Evolutionary conservation across 2,329 filamentous ascomycete genomes (phyloP), one percentile per base, ranked within the genome.

Genomic region (Trichophyton verrucosum): DNA sequence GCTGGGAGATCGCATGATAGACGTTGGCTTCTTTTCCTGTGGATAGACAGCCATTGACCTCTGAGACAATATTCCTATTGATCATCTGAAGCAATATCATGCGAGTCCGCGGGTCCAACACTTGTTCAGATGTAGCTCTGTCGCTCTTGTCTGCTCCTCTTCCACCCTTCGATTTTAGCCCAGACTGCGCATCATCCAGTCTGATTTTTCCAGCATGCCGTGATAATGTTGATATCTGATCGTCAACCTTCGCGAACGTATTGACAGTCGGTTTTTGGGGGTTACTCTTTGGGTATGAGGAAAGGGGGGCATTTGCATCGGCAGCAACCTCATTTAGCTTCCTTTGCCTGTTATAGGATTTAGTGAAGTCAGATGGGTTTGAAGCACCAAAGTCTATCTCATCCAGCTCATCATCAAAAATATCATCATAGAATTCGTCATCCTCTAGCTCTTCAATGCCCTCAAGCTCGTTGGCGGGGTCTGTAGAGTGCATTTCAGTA

Each of bases 11-110:
- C 17, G 92, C 91, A 65, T 95, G 90, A 76, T 99, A 99, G 27
- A 99, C 94, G 72, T 99, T 99, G 63, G 94, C 94, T 75, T 99
- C 94, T 73, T 99, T 99, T 61, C 94, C 94, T 0, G 94, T 99
- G 63, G 90, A 96, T 67, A 99, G 82, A 71, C 94, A 94, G 55
- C 95, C 94, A 72, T 99, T 91, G 58, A 99, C 86, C 74, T 96
- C 91, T 61, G 87, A 89, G 57, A 99, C 86, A 64, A 92, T 80
- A 63, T 90, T 87, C 38, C 90, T 85, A 74, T 97, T 96, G 78
- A 97, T 92, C 82, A 99, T 90, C 76, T 96, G 90, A 65, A 96
- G 80, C 60, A 99, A 79, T 63, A 99, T 91, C 89, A 96, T 95
- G 66, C 91, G 87, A 13, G 94, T 99, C 60, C 91, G 83, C 64